phyloP scores from a whole-genome alignment of 495 filamentous ascomycete genomes.

The Podospora comata region DNA sequence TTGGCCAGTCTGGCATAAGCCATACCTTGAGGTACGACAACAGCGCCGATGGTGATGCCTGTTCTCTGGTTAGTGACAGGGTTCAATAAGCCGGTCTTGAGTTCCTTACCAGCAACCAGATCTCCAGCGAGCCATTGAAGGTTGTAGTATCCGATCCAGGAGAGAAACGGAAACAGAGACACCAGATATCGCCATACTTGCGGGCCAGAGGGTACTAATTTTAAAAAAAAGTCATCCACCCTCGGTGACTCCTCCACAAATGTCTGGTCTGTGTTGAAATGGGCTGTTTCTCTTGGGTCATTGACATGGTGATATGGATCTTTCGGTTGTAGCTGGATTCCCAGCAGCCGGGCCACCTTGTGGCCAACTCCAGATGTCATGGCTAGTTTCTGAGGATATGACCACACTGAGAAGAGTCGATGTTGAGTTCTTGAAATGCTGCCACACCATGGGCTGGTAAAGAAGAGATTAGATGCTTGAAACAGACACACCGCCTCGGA shows the following conservation, averaged over 20 bases:
- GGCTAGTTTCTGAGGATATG: too few relatives aligned
- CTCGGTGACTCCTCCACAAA: slow-evolving; percentile 85
- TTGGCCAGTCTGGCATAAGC: slow-evolving; percentile 87
- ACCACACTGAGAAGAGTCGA: too few relatives aligned
- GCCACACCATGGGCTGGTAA: neutral
- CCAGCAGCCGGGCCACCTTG: slow-evolving; percentile 71
- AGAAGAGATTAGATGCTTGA: neutral
- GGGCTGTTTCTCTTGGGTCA: slow-evolving; percentile 72
- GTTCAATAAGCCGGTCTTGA: neutral
- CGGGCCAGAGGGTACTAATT: slow-evolving; percentile 54
- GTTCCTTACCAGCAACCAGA: slow-evolving; percentile 73
- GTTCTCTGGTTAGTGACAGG: neutral
- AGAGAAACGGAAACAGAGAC: slow-evolving; percentile 78
- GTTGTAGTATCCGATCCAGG: slow-evolving; percentile 89
- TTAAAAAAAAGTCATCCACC: slow-evolving; percentile 64
- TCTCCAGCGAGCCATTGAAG: slow-evolving; percentile 84
- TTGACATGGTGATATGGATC: slow-evolving; percentile 56
- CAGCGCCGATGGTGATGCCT: slow-evolving; percentile 92
- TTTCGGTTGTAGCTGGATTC: slow-evolving; percentile 75
- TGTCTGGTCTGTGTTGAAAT: slow-evolving; percentile 71
- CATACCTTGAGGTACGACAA: slow-evolving; percentile 97
- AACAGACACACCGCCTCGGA: neutral
- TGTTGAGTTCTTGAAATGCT: neutral
- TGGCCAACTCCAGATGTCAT: slow-evolving; percentile 60
- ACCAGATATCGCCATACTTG: slow-evolving; percentile 58